Evolutionary conservation across 75 land plant genomes (phyloP).

Genomic region (Azolla pinnata): DNA sequence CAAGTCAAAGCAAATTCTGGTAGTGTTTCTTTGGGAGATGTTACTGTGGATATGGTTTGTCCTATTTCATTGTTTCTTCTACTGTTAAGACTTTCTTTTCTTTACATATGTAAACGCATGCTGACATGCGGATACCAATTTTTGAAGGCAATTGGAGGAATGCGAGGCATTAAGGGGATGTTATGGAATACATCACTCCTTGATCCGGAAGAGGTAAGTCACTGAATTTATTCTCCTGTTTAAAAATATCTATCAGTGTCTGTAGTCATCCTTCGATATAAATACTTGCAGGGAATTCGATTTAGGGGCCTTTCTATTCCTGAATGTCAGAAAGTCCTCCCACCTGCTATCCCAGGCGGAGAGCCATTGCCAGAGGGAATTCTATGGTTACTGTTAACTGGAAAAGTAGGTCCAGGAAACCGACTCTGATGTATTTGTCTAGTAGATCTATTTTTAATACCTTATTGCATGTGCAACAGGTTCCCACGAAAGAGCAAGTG

Average conservation of each 20-base stretch:
- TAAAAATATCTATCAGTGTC: neutral
- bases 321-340: conserved; percentile 84
- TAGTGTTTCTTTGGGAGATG: conserved; percentile 68
- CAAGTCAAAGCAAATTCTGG: conserved; percentile 73
- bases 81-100: neutral
- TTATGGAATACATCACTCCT: conserved; percentile 94
- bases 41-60: conserved; percentile 85
- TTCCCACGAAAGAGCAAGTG: conserved; percentile 83
- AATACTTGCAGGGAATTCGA: conserved; percentile 64
- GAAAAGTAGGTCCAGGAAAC: conserved; percentile 51
- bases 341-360: conserved; percentile 63
- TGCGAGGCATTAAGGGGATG: conserved; percentile 96
- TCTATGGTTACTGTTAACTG: conserved; percentile 91
- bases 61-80: neutral
- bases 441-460: too few species aligned
- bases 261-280: neutral
- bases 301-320: conserved; percentile 88
- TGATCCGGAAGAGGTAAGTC: conserved; percentile 83
- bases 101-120: neutral
- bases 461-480: conserved; percentile 35
- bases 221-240: neutral
- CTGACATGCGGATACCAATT: neutral
- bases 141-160: conserved; percentile 82
- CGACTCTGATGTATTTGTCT: too few species aligned
- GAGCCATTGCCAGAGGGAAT: conserved; percentile 97